Evolutionary conservation across 2,329 filamentous ascomycete species (phyloP), one percentile per base, ranked within the genome.

Genomic region (Talaromyces pinophilus): DNA sequence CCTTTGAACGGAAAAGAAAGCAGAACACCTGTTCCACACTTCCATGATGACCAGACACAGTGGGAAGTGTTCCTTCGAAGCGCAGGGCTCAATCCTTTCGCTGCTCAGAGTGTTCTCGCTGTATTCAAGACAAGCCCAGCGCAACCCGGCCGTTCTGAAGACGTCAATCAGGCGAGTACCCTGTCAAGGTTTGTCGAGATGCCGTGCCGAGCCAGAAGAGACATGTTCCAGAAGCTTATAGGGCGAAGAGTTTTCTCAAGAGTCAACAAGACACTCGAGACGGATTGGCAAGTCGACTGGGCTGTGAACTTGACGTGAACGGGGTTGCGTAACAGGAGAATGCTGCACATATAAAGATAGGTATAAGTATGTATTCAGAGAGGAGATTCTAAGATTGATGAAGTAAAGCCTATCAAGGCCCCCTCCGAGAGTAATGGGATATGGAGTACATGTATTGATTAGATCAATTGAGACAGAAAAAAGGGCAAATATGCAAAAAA

Each of bases 21-120:
- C 11, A 8, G 13, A 28, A 55, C 38, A 35, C 5, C 10, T 22
- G 40, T 19, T n/a, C 11, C 42, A 10, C 44, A 72, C 35, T 73
- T 87, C 35, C 71, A 85, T 7, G 76, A 85, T 17, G 84, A 86
- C 0, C 89, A 92, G 76, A 88, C 88, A 0, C 75, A 80, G 40
- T 91, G 88, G 88, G 91, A 93, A 74, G 55, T 86, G 10, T 90
- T 91, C 68, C 80, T 93, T 28, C 82, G 90, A 15, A 81, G 82
- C 28, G 83, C 84, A 1, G 91, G 91, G 0, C 75, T 92, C 73
- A 93, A 93, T 75, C 84, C 86, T 0, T 92, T 87, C 73, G 90
- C 90, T 2, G 90, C 91, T 2, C 90, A 92, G 73, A 81, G 82
- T 10, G 80, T 92, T 1, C 77, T 91, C 40, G 79, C 78, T 6